Conservation (phyloP, 148 eudicot genomes). For the Amaranthus palmeri region DNA sequence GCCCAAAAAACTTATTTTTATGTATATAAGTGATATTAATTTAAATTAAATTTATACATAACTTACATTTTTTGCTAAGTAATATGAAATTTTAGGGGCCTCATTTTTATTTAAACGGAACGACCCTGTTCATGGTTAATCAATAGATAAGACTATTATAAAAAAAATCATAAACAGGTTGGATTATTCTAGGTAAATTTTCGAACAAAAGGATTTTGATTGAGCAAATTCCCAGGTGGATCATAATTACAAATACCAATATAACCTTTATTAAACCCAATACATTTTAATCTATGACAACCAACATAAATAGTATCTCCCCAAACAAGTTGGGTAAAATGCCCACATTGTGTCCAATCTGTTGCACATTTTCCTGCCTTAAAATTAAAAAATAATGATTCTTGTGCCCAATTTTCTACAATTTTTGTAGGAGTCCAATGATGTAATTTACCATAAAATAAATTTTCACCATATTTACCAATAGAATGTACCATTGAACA, state of each 20-base stretch:
- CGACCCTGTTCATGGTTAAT: too few relatives aligned
- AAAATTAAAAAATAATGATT: conserved; percentile 13
- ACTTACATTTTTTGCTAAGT: too few relatives aligned
- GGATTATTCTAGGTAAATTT: too few relatives aligned
- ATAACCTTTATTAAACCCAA: conserved; percentile 6
- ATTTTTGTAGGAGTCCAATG: conserved; percentile 29
- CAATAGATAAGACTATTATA: too few relatives aligned
- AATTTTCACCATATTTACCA: conserved; percentile 30
- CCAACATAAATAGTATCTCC: conserved; percentile 25
- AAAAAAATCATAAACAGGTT: too few relatives aligned
- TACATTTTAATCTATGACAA: conserved; percentile 22
- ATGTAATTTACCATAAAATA: conserved; percentile 29
- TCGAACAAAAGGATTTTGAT: conserved; percentile 15
- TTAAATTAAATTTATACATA: too few relatives aligned
- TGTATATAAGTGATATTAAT: too few relatives aligned
- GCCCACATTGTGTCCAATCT: conserved; percentile 30
- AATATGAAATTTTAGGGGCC: too few relatives aligned
- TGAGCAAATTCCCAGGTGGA: conserved; percentile 29
- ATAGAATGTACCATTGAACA: conserved; percentile 29
- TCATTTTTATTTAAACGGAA: too few relatives aligned
- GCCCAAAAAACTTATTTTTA: too few relatives aligned
- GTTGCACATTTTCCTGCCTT: conserved; percentile 10
- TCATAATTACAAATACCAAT: conserved; percentile 32
- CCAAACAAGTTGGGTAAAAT: conserved; percentile 38
- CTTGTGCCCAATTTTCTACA: conserved; percentile 33